A percentile compares a stretch with the other conserved stretches of the same genome.
Conservation (phyloP, 148 eudicot species). For the Euryodendron excelsum region DNA sequence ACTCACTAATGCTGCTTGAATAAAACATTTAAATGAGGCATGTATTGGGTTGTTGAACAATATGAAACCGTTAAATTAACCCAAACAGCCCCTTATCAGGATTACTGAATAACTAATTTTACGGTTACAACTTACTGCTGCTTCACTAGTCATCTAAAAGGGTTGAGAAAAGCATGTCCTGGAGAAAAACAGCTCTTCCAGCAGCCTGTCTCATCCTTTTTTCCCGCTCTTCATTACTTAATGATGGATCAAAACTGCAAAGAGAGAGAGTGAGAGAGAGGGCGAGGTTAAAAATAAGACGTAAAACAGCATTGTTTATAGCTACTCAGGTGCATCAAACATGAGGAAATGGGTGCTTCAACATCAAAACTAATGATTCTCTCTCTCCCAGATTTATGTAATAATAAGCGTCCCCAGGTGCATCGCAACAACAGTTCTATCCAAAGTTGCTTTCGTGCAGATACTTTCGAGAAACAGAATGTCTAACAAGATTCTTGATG, state of each 20-base stretch:
- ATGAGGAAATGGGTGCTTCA: neutral
- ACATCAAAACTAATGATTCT: neutral
- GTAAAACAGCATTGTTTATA: neutral
- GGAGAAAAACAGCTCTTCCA: slow-evolving; percentile 76
- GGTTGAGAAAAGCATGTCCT: slow-evolving; percentile 71
- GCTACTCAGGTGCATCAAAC: no score
- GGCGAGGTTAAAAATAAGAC: neutral
- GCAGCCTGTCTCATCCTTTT: slow-evolving; percentile 63
- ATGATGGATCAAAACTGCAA: slow-evolving; percentile 71
- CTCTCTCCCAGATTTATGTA: neutral
- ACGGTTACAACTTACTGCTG: slow-evolving; percentile 7
- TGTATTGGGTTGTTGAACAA: neutral
- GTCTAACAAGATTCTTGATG: no score
- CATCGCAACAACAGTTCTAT: neutral
- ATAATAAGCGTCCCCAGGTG: neutral
- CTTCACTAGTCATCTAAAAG: slow-evolving; percentile 53
- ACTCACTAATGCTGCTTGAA: neutral
- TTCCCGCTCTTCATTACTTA: slow-evolving; percentile 74
- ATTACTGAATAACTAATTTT: neutral
- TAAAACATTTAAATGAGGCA: neutral
- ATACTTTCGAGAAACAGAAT: no score
- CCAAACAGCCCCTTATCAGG: neutral
- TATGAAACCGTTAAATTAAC: neutral
- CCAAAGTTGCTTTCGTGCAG: neutral
- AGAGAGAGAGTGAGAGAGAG: neutral